Percentiles rank a stretch among this genome's conserved stretches.
These are phyloP conservation scores for Picochlorum sp. DNA, from an alignment of 139 green algal genomes.

Conservation along the genomic window DNA sequence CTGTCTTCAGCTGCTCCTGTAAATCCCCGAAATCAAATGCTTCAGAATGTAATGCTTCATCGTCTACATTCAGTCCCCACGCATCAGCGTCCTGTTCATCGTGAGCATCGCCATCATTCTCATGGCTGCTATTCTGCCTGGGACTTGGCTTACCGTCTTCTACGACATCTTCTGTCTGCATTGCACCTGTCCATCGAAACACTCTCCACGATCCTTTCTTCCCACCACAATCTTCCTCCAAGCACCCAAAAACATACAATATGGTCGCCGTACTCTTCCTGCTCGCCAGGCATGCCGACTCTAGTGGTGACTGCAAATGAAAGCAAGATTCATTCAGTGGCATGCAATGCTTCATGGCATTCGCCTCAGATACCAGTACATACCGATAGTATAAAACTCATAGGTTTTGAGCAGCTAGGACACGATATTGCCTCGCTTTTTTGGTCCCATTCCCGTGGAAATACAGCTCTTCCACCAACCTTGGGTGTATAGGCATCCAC, in stretches of 20 bases:
- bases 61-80: not conserved
- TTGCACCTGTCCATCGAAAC: conserved; percentile 20
- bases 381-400: conserved; percentile 3
- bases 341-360: not conserved
- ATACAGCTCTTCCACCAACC: conserved; percentile 8
- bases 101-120: no score
- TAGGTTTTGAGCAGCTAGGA: not conserved
- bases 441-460: conserved; percentile 5
- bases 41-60: conserved; percentile 31
- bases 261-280: not conserved
- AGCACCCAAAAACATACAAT: conserved; percentile 40
- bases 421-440: not conserved
- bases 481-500: not conserved
- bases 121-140: not conserved
- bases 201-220: conserved; percentile 37
- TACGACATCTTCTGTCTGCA: not conserved
- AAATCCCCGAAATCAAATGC: no score
- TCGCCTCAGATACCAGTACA: not conserved
- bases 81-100: no score
- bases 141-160: not conserved
- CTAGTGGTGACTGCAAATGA: not conserved
- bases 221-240: conserved; percentile 28
- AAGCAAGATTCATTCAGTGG: not conserved
- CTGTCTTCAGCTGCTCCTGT: no score
- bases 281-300: no score